Base-by-base conservation (phyloP, 1,284 basidiomycete genomes). In the Fomes fomentarius region DNA sequence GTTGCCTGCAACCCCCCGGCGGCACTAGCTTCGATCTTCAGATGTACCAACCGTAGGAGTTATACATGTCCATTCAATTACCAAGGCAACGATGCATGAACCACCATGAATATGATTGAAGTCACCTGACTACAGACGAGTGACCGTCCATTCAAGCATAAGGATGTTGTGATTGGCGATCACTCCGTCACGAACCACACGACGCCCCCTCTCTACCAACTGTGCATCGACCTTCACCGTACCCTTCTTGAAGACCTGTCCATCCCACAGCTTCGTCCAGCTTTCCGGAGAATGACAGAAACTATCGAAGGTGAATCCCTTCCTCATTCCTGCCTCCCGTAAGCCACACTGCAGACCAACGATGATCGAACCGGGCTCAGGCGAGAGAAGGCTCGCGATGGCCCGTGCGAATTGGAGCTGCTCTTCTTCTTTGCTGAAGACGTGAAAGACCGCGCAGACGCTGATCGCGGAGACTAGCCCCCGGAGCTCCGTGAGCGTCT, bases 371-470 rank as follows among this genome's bases (percentile, higher is more conserved):
- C 74, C 75, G 1, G 72, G 69, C 41, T 67, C 60, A 1, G 73
- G 65, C 10, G 70, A 71, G 35, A 78, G 71, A 8, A 82, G 67
- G 1, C 74, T 63, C 0, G 74, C 75, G 38, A 81, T 56, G 3
- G 63, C 67, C 10, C 63, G 63, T 4, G 76, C 80, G 17, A 81
- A 66, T 30, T 71, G 48, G 7, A 66, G 45, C 62, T 83, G 80
- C 26, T 70, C 46, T 17, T 71, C 71, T n/a, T n/a, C n/a, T 60
- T 80, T 72, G 47, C 68, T 58, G 66, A 83, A 83, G 22, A 83
- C 70, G 61, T 83, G 80, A 67, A 83, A 83, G 64, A 83, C 74
- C 1, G 74, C 64, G 11, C 77, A 76, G 4, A 75, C 71, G 58
- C 80, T 75, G 28, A 83, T 78, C 12, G 72, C 77, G 10, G 78